A percentile compares a stretch with the other conserved stretches of the same genome.
Conservation (phyloP, 495 filamentous ascomycete genomes). For the Daldinia grandis region DNA sequence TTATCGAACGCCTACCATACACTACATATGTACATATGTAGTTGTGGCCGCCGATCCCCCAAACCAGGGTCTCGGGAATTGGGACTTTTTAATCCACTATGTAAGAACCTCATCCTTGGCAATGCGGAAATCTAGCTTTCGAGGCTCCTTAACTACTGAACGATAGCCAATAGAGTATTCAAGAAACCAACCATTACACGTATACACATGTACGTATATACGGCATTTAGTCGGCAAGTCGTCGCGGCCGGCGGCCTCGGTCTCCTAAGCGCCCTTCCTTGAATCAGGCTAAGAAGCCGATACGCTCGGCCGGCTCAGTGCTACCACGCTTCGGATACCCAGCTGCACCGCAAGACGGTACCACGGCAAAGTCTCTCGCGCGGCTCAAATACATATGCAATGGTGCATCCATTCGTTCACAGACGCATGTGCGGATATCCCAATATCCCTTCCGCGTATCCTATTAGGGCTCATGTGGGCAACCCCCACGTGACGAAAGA, state of each 20-base stretch:
- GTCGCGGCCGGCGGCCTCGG: slow-evolving; percentile 14
- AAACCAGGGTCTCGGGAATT: slow-evolving; percentile 37
- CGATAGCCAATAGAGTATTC: slow-evolving; percentile 9
- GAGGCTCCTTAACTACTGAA: slow-evolving; percentile 1
- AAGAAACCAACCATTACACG: not conserved
- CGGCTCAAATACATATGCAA: not conserved
- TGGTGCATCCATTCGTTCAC: too few relatives aligned
- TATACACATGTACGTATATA: not conserved
- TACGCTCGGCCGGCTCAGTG: not conserved
- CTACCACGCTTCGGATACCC: not conserved
- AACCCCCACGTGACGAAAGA: not conserved
- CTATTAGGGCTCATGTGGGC: not conserved
- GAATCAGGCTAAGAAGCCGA: not conserved
- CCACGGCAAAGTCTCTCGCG: not conserved
- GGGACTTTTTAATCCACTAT: slow-evolving; percentile 7
- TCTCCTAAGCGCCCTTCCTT: not conserved
- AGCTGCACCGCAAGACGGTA: not conserved
- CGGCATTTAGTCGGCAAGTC: not conserved
- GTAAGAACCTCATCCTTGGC: slow-evolving; percentile 37
- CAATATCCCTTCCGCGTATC: not conserved
- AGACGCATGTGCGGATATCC: not conserved
- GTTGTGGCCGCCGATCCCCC: slow-evolving; percentile 30
- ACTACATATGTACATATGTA: slow-evolving; percentile 14
- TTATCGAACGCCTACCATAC: not conserved
- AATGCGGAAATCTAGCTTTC: slow-evolving; percentile 23